Evolutionary conservation across 2,329 filamentous ascomycete genomes (phyloP), one percentile per base, ranked within the genome.

Genomic region (Ilyonectria mors-panacis): DNA sequence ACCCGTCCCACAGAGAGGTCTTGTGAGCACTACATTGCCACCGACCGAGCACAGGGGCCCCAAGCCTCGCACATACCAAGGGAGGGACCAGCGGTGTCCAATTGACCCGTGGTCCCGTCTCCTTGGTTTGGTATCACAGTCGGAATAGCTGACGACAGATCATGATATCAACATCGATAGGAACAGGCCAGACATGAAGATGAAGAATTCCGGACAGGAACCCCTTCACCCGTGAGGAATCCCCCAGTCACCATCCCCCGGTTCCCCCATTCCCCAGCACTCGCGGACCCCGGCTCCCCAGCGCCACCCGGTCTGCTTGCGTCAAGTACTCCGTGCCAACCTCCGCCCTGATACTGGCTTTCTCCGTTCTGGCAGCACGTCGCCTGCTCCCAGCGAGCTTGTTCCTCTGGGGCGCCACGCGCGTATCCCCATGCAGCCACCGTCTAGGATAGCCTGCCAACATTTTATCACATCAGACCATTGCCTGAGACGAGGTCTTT

Each of bases 401-500:
- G 64, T 71, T 64, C 55, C 45, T 65, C 53, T 59, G 53, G 39
- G 58, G 68, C 57, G 68, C 65, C 55, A 66, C 61, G 69, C 69
- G 67, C 69, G 59, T 73, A 66, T 73, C 59, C 63, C 65, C 63
- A 73, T 74, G 73, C 70, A 74, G 71, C 73, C 72, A 74, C 72
- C 58, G 64, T 67, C 66, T 56, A 65, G 64, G 72, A 74, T 76
- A 35, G 59, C 63, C 58, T 67, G 69, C 62, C 61, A 69, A 66
- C 59, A 59, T 53, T 67, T 51, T 62, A 65, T 69, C 70, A 66
- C 61, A 75, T 75, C 74, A 76, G 74, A 66, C 72, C 74, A 76
- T 69, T 33, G 53, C 55, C 35, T 59, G 59, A 65, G 65, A 67
- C 59, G 66, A 60, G 50, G 54, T 63, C 51, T 50, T 19, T 54